These are phyloP conservation scores for Penicillium frequentans DNA, from an alignment of 2,329 filamentous ascomycete genomes.

Conservation along the genomic window DNA sequence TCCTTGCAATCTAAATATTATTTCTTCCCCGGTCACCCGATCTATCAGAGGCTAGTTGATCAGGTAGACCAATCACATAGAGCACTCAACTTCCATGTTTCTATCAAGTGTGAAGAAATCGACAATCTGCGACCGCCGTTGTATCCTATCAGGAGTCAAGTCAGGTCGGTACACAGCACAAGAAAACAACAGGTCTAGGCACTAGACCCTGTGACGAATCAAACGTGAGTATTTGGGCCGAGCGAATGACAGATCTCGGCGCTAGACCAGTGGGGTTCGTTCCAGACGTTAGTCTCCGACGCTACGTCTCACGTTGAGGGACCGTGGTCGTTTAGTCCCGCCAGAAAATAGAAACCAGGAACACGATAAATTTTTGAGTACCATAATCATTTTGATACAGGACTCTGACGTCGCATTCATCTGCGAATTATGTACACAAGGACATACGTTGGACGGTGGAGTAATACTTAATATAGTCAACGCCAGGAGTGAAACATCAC, in stretches of 20 bases:
- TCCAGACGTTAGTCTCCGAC: conserved; percentile 21
- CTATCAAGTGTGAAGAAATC: neutral
- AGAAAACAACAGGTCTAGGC: neutral
- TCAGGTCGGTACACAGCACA: neutral
- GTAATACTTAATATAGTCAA: neutral
- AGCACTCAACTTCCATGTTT: neutral
- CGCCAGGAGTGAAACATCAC: neutral
- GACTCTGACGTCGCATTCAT: neutral
- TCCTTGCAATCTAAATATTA: neutral
- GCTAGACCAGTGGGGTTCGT: conserved; percentile 12
- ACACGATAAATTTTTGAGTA: too few relatives aligned
- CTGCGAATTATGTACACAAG: neutral
- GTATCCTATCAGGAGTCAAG: neutral
- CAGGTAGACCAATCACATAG: neutral
- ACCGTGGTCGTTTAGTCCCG: neutral
- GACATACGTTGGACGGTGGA: neutral
- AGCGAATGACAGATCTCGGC: conserved; percentile 12
- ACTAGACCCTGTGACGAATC: neutral
- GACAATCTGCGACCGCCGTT: neutral
- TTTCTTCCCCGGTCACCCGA: neutral
- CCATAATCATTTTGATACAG: neutral
- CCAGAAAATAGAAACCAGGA: neutral
- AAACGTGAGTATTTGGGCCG: conserved; percentile 1
- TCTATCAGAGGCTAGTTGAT: neutral
- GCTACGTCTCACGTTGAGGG: conserved; percentile 26